Conservation (phyloP, 2,329 filamentous ascomycete species). For the Aspergillus neoniger region DNA sequence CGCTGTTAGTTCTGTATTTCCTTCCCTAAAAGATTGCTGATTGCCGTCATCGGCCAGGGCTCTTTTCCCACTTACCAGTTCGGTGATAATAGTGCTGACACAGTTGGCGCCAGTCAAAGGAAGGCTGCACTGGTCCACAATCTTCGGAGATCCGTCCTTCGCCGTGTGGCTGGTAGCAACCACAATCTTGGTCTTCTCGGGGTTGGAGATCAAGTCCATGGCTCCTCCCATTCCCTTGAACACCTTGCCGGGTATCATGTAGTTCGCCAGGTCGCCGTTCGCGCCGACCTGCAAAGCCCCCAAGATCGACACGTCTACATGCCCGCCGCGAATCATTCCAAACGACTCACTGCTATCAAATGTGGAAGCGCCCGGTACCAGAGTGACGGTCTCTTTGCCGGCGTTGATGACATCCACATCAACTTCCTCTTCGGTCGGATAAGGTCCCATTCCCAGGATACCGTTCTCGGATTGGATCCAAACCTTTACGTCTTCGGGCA, state of each 20-base stretch:
- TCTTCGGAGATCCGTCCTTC: constrained; percentile 68
- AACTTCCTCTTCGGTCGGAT: constrained; percentile 70
- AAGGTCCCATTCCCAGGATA: constrained; percentile 73
- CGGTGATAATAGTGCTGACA: constrained; percentile 73
- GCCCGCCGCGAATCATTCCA: constrained; percentile 82
- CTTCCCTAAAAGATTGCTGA: not conserved
- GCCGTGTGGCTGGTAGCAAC: constrained; percentile 70
- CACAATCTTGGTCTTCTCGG: constrained; percentile 70
- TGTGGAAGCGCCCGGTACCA: constrained; percentile 72
- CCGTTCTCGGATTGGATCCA: constrained; percentile 88
- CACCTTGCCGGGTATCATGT: constrained; percentile 86
- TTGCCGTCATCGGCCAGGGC: not conserved
- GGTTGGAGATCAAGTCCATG: constrained; percentile 73
- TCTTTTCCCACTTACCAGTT: constrained; percentile 58
- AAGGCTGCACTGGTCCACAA: constrained; percentile 64
- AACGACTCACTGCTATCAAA: constrained; percentile 84
- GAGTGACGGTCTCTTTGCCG: constrained; percentile 82
- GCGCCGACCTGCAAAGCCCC: constrained; percentile 80
- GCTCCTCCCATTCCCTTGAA: constrained; percentile 84
- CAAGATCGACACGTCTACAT: constrained; percentile 80
- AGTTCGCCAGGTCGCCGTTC: constrained; percentile 79
- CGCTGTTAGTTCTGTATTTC: not conserved
- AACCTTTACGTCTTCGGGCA: constrained; percentile 68
- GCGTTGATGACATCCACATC: constrained; percentile 83
- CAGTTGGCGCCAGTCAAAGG: constrained; percentile 67